phyloP scores from a whole-genome alignment of 345 rosid species.

The Garcia nutans region DNA sequence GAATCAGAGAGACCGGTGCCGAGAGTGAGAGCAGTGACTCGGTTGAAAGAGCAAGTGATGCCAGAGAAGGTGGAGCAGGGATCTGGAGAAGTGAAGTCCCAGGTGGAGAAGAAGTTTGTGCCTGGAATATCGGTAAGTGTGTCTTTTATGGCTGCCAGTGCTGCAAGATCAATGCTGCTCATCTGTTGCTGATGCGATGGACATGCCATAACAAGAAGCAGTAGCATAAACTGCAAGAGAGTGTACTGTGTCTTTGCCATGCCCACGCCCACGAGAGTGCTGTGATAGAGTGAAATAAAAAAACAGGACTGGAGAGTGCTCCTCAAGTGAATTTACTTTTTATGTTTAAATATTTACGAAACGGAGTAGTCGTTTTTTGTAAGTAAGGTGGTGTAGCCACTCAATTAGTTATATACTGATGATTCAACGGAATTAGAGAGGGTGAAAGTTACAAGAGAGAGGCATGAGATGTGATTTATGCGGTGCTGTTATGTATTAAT shows the following conservation, averaged over 20 bases:
- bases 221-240: slow-evolving; percentile 2
- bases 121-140: slow-evolving; percentile 68
- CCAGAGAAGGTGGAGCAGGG: slow-evolving; percentile 72
- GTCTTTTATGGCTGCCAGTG: slow-evolving; percentile 45
- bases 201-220: not conserved
- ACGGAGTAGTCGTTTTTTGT: no score
- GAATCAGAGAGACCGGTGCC: slow-evolving; percentile 50
- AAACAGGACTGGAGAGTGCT: no score
- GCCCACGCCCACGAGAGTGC: no score
- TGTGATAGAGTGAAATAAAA: no score
- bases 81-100: slow-evolving; percentile 54
- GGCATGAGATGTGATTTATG: no score
- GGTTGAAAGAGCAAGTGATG: slow-evolving; percentile 50
- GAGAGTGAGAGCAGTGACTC: slow-evolving; percentile 46
- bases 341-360: no score
- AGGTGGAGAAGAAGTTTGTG: slow-evolving; percentile 52
- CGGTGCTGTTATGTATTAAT: no score
- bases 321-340: no score
- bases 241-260: not conserved
- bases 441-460: no score
- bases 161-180: slow-evolving; percentile 36
- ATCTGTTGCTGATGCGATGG: slow-evolving; percentile 22
- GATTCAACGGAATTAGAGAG: no score
- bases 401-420: no score
- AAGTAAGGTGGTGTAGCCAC: no score